phyloP scores from a whole-genome alignment of 768 basidiomycete genomes.

The Mycena crocata region DNA sequence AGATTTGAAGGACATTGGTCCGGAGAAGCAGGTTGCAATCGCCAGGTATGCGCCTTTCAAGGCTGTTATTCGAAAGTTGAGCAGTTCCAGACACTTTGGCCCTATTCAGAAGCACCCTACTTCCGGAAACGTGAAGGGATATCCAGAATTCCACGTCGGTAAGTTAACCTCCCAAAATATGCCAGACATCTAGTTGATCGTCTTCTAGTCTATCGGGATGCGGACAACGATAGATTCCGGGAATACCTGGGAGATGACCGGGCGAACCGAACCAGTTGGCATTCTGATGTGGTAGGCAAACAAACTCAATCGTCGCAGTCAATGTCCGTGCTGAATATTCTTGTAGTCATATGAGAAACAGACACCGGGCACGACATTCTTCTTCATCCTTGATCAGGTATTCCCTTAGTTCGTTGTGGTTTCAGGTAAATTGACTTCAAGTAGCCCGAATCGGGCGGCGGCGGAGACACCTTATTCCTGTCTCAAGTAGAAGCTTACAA shows the following conservation, averaged over 20 bases:
- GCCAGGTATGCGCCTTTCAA: slow-evolving; percentile 49
- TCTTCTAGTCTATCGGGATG: slow-evolving; percentile 61
- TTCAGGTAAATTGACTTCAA: background rate
- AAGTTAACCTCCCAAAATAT: slow-evolving; percentile 35
- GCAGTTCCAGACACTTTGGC: slow-evolving; percentile 51
- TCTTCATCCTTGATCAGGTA: slow-evolving; percentile 65
- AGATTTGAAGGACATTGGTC: slow-evolving; percentile 68
- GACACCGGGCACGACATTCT: slow-evolving; percentile 66
- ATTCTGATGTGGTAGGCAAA: slow-evolving; percentile 62
- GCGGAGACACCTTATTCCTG: slow-evolving; percentile 68
- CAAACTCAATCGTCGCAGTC: background rate
- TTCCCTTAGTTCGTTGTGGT: background rate
- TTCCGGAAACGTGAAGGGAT: slow-evolving; percentile 64
- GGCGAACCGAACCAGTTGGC: slow-evolving; percentile 59
- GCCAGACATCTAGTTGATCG: too few relatives aligned
- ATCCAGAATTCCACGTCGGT: slow-evolving; percentile 71
- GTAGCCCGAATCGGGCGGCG: slow-evolving; percentile 45
- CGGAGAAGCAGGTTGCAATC: slow-evolving; percentile 65
- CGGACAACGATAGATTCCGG: slow-evolving; percentile 53
- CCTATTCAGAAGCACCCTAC: slow-evolving; percentile 60
- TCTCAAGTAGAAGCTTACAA: slow-evolving; percentile 72
- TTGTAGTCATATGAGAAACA: slow-evolving; percentile 64
- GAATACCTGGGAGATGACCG: slow-evolving; percentile 58
- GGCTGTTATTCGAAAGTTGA: background rate
- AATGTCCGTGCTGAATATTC: background rate